Base-by-base conservation (phyloP, 148 eudicot species). In the Diospyros kaki region DNA sequence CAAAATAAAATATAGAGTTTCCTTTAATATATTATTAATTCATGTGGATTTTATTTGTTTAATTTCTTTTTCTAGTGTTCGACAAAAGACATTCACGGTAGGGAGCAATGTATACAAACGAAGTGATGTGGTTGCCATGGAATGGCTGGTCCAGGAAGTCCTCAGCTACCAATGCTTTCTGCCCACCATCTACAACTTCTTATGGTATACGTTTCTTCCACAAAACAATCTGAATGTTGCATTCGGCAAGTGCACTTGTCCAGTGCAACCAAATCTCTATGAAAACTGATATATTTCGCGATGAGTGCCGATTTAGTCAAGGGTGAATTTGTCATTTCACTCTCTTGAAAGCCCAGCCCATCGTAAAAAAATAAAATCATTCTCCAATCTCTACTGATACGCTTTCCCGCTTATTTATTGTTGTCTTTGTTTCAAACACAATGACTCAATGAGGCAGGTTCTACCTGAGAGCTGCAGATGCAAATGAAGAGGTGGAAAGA, bases 111-210 rank as follows among this genome's bases (percentile, higher is more conserved):
- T 73, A n/a, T 95, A 91, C 81, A 81, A 79, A 83, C 84, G 91
- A 75, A 75, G 81, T 54, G 99, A 95, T 84, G 93, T 95, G 73
- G 99, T 95, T 66, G 99, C 99, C 41, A 95, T 95, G 99, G 99
- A 95, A 86, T 93, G 99, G 99, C 79, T 95, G 80, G 89, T 95
- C 76, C 93, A 84, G 81, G 97, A 91, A 76, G 90, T 90, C 80
- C 98, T 95, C 64, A 81, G 88, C 68, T 95, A 89, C 76, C 87
- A 88, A 79, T 95, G 99, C 84, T 74, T 81, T 79, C 80, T 90
- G 56, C 91, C 99, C 54, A 93, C 99, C 44, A 75, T 83, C 76
- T 89, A 89, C 89, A 93, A 88, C 82, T 95, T 95, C 87, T 64
- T 95, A 74, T 89, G 99, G 99, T 95, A 85, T 11, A 48, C 45